Evolutionary conservation across 2,329 filamentous ascomycete species (phyloP).

Genomic region (Fonsecaea monophora): DNA sequence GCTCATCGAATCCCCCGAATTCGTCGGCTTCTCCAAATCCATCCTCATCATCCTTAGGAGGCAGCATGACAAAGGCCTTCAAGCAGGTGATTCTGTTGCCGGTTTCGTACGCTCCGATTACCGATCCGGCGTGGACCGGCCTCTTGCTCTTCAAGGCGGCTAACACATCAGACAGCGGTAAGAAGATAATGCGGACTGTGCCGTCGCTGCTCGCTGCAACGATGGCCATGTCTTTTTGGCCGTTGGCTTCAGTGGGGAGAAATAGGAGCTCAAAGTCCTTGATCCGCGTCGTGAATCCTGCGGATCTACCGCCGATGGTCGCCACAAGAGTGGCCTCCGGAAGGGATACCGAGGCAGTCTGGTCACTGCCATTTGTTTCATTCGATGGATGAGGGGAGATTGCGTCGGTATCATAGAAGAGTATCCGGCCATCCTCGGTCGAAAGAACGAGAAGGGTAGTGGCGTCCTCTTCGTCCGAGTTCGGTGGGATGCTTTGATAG

Average conservation of each 20-base stretch:
- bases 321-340: constrained; percentile 69
- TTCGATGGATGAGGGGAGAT: constrained; percentile 39
- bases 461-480: constrained; percentile 51
- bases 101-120: constrained; percentile 82
- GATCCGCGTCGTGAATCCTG: constrained; percentile 73
- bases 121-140: constrained; percentile 62
- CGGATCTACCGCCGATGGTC: constrained; percentile 77
- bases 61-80: constrained; percentile 83
- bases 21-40: constrained; percentile 24
- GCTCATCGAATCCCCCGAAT: constrained; percentile 33
- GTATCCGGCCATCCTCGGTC: constrained; percentile 86
- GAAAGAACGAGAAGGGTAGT: constrained; percentile 70
- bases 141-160: constrained; percentile 32
- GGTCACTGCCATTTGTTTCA: constrained; percentile 47
- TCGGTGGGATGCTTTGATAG: constrained; percentile 65
- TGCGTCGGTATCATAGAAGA: constrained; percentile 76
- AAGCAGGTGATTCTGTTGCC: constrained; percentile 89
- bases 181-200: constrained; percentile 76
- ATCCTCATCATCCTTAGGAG: constrained; percentile 57
- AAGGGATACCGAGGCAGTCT: constrained; percentile 52
- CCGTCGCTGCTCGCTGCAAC: constrained; percentile 86
- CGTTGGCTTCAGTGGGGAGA: constrained; percentile 45
- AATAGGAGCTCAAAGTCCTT: constrained; percentile 82
- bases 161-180: constrained; percentile 51
- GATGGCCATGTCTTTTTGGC: constrained; percentile 58